These are phyloP conservation scores for Debaryomycetaceae sp. DNA, from an alignment of 1,139 yeast genomes.

Conservation along the genomic window DNA sequence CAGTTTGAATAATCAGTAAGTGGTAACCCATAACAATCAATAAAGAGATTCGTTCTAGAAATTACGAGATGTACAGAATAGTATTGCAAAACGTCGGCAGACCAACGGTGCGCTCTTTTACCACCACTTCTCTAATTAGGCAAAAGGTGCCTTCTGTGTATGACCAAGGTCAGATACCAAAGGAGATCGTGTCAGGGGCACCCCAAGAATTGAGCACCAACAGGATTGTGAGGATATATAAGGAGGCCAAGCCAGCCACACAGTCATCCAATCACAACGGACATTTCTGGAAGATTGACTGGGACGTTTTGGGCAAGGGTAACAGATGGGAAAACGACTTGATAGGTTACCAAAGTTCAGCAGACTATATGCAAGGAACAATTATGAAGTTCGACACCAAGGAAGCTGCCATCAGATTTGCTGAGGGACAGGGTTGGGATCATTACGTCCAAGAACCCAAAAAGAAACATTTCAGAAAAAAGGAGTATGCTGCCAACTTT, in stretches of 20 bases:
- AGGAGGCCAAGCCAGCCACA: conserved; percentile 78
- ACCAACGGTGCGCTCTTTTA: conserved; percentile 17
- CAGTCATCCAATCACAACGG: conserved; percentile 66
- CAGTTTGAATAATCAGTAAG: no score
- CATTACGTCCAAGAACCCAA: conserved; percentile 82
- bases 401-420: conserved; percentile 77
- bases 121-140: conserved; percentile 11
- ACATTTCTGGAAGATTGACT: conserved; percentile 71
- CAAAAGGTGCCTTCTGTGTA: conserved; percentile 20
- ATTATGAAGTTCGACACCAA: conserved; percentile 69
- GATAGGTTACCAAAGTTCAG: conserved; percentile 80
- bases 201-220: conserved; percentile 60
- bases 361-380: conserved; percentile 88
- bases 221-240: conserved; percentile 73
- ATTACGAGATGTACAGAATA: neutral
- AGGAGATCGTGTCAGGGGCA: conserved; percentile 77
- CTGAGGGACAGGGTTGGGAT: conserved; percentile 84
- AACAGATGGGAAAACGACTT: conserved; percentile 89
- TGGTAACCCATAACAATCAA: no score
- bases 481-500: conserved; percentile 73
- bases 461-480: conserved; percentile 66
- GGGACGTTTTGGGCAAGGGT: conserved; percentile 77
- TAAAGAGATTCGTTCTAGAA: no score
- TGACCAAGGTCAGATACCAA: conserved; percentile 26
- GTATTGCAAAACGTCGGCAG: neutral